Conservation (phyloP, 176 grass and related monocot species). For the Miscanthus lutarioriparius region DNA sequence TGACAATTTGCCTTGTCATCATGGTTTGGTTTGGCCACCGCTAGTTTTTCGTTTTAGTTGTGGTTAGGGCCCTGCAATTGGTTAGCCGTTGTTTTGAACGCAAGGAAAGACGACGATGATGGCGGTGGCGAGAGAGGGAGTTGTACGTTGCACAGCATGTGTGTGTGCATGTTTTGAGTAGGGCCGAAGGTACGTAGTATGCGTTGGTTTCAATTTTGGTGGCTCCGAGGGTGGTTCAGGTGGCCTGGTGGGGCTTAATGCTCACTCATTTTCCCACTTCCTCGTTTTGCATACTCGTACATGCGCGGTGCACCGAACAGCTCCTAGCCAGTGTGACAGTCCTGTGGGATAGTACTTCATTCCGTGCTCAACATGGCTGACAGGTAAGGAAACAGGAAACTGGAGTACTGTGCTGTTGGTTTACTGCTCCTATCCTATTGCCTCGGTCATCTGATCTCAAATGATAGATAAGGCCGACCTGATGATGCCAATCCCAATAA, state of each 20-base stretch:
- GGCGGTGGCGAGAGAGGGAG: not conserved
- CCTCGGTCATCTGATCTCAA: not conserved
- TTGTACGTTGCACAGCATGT: slow-evolving; percentile 30
- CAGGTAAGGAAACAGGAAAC: not conserved
- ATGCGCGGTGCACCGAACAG: not conserved
- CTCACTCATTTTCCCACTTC: not conserved
- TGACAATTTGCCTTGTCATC: not conserved
- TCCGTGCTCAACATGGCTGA: not conserved
- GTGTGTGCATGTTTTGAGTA: not conserved
- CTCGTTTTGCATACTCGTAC: not conserved
- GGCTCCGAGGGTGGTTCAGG: slow-evolving; percentile 26
- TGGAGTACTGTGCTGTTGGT: too few relatives aligned
- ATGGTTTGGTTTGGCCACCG: not conserved
- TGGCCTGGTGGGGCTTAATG: not conserved
- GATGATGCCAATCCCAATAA: not conserved
- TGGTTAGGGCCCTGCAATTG: not conserved
- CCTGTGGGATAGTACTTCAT: not conserved
- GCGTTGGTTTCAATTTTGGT: not conserved
- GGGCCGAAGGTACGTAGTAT: slow-evolving; percentile 17
- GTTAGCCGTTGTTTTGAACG: slow-evolving; percentile 40
- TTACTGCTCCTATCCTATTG: not conserved
- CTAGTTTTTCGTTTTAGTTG: slow-evolving; percentile 13
- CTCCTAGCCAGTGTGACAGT: not conserved
- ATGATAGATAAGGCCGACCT: not conserved
- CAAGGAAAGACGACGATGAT: slow-evolving; percentile 30